Percentiles rank a stretch among this genome's conserved stretches.
Evolutionary conservation across 139 green algal genomes (phyloP).

Genomic region (Chlamydomonas applanata): DNA sequence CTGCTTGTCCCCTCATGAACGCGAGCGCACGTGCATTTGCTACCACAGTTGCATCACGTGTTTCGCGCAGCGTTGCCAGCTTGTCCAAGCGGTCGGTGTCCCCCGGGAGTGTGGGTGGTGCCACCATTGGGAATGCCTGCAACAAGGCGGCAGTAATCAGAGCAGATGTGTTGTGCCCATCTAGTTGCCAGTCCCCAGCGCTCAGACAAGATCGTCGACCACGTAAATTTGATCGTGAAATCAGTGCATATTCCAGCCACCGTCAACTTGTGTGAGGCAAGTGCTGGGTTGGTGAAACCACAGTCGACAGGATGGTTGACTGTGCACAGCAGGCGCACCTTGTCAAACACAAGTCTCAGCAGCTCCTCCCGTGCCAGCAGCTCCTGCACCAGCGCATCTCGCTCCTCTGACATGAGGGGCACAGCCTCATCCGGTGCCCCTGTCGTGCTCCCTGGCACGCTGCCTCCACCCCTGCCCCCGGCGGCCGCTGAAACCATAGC

Average conservation of each 20-base stretch:
- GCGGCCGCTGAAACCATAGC: background rate
- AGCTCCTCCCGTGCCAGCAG: conserved; percentile 21
- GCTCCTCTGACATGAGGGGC: background rate
- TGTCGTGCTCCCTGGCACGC: background rate
- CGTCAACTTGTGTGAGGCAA: too few species aligned
- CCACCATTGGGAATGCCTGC: conserved; percentile 20
- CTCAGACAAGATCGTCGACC: too few species aligned
- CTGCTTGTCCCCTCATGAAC: background rate
- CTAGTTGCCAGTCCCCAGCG: too few species aligned
- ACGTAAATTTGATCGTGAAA: too few species aligned
- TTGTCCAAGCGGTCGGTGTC: conserved; percentile 16
- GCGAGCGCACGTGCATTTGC: conserved; percentile 6
- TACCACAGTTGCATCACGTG: conserved; percentile 21
- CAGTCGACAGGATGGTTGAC: too few species aligned
- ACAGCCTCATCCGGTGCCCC: background rate
- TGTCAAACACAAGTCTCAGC: conserved; percentile 20
- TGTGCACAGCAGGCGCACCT: too few species aligned
- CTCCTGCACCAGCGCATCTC: background rate
- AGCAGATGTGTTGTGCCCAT: too few species aligned
- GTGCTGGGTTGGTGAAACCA: too few species aligned
- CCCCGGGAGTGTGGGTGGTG: conserved; percentile 13
- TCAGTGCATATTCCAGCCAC: too few species aligned
- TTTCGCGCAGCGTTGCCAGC: conserved; percentile 22
- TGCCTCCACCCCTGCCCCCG: background rate
- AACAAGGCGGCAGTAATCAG: too few species aligned